Conservation (phyloP, 2,329 filamentous ascomycete species). For the Colletotrichum orbiculare region DNA sequence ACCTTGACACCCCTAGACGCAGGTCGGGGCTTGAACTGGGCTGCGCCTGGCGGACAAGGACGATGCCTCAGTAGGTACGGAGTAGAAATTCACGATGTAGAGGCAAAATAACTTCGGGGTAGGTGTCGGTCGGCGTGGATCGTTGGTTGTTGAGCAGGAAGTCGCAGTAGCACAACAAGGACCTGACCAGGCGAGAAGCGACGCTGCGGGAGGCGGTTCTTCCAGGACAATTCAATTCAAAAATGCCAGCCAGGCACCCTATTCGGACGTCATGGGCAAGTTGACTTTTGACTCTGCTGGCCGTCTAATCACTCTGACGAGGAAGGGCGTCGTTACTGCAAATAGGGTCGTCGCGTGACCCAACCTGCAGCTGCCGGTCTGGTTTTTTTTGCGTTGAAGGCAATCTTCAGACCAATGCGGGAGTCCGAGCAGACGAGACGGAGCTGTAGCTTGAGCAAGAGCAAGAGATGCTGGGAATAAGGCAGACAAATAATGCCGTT, state of each 20-base stretch:
- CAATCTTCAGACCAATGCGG: constrained; percentile 16
- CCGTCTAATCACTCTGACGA: background rate
- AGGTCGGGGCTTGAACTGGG: constrained; percentile 11
- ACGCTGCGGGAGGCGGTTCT: no score
- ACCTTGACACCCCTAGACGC: constrained; percentile 10
- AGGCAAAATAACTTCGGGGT: no score
- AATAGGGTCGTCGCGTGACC: constrained; percentile 20
- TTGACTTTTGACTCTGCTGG: no score
- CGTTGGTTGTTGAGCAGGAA: no score
- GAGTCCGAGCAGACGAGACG: constrained; percentile 25
- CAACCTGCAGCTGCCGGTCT: constrained; percentile 3
- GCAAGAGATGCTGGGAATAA: background rate
- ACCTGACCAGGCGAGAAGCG: no score
- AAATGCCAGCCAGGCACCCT: background rate
- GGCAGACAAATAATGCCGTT: background rate
- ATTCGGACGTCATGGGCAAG: constrained; percentile 4
- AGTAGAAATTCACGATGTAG: no score
- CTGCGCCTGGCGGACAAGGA: background rate
- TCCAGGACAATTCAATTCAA: no score
- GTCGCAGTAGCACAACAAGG: no score
- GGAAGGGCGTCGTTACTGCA: constrained; percentile 13
- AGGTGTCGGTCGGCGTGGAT: no score
- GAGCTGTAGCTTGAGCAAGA: background rate
- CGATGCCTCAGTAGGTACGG: no score
- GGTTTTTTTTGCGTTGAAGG: background rate